Evolutionary conservation across 2,329 filamentous ascomycete genomes (phyloP).

Genomic region (Alternaria triticina): DNA sequence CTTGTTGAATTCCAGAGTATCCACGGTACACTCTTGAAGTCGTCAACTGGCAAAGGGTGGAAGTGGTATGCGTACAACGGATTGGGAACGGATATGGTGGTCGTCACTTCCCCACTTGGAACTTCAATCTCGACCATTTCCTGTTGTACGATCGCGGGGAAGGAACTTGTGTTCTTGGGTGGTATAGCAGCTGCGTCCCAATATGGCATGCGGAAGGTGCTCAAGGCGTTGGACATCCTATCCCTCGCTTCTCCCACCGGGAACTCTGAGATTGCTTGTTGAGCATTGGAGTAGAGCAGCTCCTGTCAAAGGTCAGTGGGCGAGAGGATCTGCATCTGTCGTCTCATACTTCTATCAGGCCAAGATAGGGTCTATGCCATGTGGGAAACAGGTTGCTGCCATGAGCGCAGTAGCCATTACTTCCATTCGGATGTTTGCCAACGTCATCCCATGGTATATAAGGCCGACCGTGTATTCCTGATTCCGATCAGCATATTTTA

Average conservation of each 20-base stretch:
- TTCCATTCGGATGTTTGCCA: constrained; percentile 51
- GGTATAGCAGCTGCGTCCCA: neutral
- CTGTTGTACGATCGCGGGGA: neutral
- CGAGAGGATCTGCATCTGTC: neutral
- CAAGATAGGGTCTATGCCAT: neutral
- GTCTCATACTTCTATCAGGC: neutral
- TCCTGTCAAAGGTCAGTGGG: neutral
- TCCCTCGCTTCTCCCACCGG: neutral
- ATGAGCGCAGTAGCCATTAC: constrained; percentile 69
- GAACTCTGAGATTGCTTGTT: neutral
- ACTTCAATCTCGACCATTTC: neutral
- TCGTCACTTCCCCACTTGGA: neutral
- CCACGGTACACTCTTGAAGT: neutral
- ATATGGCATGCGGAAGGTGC: neutral
- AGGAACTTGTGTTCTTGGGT: neutral
- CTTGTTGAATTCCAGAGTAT: neutral
- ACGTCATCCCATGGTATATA: constrained; percentile 64
- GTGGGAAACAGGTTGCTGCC: neutral
- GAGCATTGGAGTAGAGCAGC: neutral
- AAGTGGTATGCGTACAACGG: neutral
- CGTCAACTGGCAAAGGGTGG: neutral
- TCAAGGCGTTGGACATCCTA: neutral
- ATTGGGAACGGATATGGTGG: neutral
- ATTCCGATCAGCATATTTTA: neutral
- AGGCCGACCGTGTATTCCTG: constrained; percentile 82